Conservation (phyloP, 2,329 filamentous ascomycete genomes). For the Alternaria sp. region DNA sequence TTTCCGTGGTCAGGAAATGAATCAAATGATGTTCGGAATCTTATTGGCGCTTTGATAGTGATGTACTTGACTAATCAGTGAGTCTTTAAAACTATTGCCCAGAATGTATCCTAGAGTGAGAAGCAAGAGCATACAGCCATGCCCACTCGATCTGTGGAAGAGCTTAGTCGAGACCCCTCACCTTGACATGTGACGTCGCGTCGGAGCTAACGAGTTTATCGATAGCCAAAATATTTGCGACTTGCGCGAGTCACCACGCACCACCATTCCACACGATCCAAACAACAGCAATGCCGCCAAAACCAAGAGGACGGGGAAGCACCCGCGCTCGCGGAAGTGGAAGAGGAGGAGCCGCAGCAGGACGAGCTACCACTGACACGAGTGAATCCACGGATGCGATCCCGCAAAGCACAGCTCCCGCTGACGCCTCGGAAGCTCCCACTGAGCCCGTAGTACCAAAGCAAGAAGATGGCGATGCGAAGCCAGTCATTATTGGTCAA, state of each 20-base stretch:
- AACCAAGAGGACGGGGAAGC: constrained; percentile 36
- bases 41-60: neutral
- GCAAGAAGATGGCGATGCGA: constrained; percentile 29
- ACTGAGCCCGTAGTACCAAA: constrained; percentile 26
- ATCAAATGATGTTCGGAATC: constrained; percentile 13
- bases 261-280: constrained; percentile 2
- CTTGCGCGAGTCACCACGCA: constrained; percentile 18
- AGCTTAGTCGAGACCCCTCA: neutral
- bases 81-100: neutral
- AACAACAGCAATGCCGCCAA: constrained; percentile 42
- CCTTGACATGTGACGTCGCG: constrained; percentile 18
- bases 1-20: constrained; percentile 16
- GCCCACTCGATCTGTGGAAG: neutral
- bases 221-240: constrained; percentile 39
- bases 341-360: constrained; percentile 29
- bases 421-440: constrained; percentile 15
- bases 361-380: constrained; percentile 17
- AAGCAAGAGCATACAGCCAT: neutral
- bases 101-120: neutral
- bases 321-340: constrained; percentile 32
- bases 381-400: constrained; percentile 25
- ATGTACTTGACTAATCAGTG: neutral
- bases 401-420: constrained; percentile 24
- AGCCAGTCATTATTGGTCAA: constrained; percentile 21
- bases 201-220: constrained; percentile 23